phyloP scores from a whole-genome alignment of 2,329 filamentous ascomycete species.

The Bipolaris gigantea region DNA sequence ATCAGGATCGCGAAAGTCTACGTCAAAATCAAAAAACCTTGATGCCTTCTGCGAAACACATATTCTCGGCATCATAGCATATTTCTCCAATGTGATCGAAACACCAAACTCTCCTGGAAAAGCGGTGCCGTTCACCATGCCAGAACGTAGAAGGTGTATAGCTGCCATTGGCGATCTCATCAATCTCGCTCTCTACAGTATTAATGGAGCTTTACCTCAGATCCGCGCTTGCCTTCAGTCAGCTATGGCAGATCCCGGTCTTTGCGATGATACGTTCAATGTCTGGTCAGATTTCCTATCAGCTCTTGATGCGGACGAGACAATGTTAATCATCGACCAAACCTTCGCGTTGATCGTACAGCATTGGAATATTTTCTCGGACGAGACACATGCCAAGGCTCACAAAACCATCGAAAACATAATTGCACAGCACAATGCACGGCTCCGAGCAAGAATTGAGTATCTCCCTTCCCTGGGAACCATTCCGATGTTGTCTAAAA shows the following conservation, averaged over 20 bases:
- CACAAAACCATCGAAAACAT: constrained; percentile 66
- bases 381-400: constrained; percentile 61
- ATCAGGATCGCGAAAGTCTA: constrained; percentile 48
- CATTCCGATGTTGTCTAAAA: constrained; percentile 68
- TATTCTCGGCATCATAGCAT: constrained; percentile 82
- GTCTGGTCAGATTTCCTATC: constrained; percentile 82
- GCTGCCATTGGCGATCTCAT: constrained; percentile 88
- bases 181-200: constrained; percentile 69
- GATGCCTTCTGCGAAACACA: constrained; percentile 79
- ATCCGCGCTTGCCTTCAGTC: constrained; percentile 92
- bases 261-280: constrained; percentile 78
- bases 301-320: constrained; percentile 71
- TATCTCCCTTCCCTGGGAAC: constrained; percentile 76
- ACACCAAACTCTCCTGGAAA: constrained; percentile 53
- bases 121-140: constrained; percentile 56
- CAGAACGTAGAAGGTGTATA: constrained; percentile 76
- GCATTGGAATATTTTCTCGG: constrained; percentile 73
- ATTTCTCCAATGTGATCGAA: constrained; percentile 78
- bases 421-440: constrained; percentile 61
- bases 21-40: constrained; percentile 59
- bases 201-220: constrained; percentile 83
- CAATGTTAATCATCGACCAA: constrained; percentile 79
- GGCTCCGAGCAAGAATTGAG: constrained; percentile 68
- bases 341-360: constrained; percentile 85
- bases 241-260: constrained; percentile 71